Evolutionary conservation across 23 red algal genomes (phyloP).

Genomic region (Gracilariopsis chorda): DNA sequence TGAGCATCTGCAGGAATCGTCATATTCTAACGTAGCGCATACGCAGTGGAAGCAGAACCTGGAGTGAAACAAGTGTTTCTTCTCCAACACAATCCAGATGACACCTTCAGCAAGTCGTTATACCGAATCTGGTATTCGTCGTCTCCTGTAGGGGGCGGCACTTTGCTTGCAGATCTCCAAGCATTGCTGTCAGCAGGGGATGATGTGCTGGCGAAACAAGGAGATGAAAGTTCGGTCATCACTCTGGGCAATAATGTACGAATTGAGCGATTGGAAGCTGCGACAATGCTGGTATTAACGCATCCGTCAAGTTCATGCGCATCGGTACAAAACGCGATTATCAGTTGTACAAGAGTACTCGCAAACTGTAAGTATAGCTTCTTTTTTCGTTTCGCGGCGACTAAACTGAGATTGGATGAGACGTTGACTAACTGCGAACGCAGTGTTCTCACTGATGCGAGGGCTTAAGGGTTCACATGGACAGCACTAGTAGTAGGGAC

Average conservation of each 20-base stretch:
- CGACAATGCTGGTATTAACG: slow-evolving; percentile 40
- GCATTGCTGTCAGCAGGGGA: slow-evolving; percentile 47
- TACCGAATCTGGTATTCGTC: slow-evolving; percentile 48
- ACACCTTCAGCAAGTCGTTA: slow-evolving; percentile 13
- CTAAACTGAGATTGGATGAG: background rate
- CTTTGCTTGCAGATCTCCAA: slow-evolving; percentile 50
- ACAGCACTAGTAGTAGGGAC: background rate
- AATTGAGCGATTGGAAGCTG: slow-evolving; percentile 33
- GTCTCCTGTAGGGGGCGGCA: background rate
- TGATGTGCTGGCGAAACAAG: slow-evolving; percentile 31
- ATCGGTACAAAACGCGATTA: slow-evolving; percentile 23
- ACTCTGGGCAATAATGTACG: slow-evolving; percentile 36
- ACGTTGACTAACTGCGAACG: background rate
- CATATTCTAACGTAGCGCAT: too few species aligned
- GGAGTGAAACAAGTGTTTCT: slow-evolving; percentile 26
- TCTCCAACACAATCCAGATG: slow-evolving; percentile 7
- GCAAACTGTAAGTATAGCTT: slow-evolving; percentile 22
- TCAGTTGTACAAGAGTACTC: background rate
- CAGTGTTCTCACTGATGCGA: slow-evolving; percentile 16
- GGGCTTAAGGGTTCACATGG: slow-evolving; percentile 1
- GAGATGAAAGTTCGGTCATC: slow-evolving; percentile 25
- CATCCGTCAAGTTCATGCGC: slow-evolving; percentile 21
- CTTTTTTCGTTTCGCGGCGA: background rate
- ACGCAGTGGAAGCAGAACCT: slow-evolving; percentile 25
- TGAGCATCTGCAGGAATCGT: too few species aligned